Conservation (phyloP, 2,329 filamentous ascomycete genomes). For the Diaporthe eres region DNA sequence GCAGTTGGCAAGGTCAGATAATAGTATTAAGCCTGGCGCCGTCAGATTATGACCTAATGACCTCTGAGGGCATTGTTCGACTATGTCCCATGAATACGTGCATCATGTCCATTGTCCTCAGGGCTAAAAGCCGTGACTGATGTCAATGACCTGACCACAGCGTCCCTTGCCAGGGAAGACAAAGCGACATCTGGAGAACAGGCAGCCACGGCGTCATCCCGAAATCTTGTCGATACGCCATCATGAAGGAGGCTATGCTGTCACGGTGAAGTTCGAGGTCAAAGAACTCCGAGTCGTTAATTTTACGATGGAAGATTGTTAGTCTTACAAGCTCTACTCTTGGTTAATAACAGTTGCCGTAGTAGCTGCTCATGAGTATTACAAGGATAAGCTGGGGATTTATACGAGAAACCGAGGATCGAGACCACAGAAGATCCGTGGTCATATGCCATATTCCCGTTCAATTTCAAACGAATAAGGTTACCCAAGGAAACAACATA, state of each 20-base stretch:
- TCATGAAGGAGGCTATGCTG: not conserved
- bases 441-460: not conserved
- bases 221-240: too few species aligned
- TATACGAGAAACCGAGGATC: not conserved
- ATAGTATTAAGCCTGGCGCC: not conserved
- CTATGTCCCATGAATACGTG: not conserved
- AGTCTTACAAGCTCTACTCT: not conserved
- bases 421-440: not conserved
- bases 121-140: not conserved
- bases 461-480: not conserved
- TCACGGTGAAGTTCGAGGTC: not conserved
- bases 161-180: not conserved
- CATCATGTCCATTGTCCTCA: too few species aligned
- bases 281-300: too few species aligned
- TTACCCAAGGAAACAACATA: not conserved
- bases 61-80: not conserved
- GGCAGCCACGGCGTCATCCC: slow-evolving; percentile 1
- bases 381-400: not conserved
- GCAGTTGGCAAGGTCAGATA: not conserved
- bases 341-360: not conserved
- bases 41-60: not conserved
- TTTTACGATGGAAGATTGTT: not conserved
- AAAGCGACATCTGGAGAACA: not conserved
- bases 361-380: too few species aligned
- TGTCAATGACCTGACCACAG: not conserved